Evolutionary conservation across 371 early-diverging fungal species (phyloP).

Genomic region (Zopfochytrium polystomum): DNA sequence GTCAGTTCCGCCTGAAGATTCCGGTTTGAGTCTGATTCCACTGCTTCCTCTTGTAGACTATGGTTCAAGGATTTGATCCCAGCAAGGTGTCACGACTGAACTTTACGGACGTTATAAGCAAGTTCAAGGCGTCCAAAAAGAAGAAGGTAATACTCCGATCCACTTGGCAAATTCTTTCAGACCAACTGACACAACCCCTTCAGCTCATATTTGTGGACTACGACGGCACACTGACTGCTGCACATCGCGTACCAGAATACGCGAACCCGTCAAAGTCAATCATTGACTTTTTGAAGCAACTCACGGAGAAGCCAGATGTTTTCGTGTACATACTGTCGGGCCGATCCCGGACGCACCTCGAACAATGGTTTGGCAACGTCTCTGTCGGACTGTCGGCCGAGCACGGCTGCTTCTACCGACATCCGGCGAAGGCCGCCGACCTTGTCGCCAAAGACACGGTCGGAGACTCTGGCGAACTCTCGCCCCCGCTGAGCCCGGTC

Average conservation of each 20-base stretch:
- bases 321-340: constrained; percentile 91
- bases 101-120: constrained; percentile 31
- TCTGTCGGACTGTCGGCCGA: constrained; percentile 89
- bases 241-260: constrained; percentile 84
- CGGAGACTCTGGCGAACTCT: constrained; percentile 1
- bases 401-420: constrained; percentile 91
- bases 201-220: constrained; percentile 88
- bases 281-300: constrained; percentile 61
- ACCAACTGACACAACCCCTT: neutral
- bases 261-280: constrained; percentile 72
- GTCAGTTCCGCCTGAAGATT: constrained; percentile 25
- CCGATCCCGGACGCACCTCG: constrained; percentile 63
- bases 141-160: constrained; percentile 36
- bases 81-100: constrained; percentile 58
- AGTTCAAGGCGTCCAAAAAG: constrained; percentile 30
- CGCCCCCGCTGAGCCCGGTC: neutral
- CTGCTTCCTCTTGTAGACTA: constrained; percentile 43
- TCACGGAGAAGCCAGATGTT: constrained; percentile 73
- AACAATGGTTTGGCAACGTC: constrained; percentile 81
- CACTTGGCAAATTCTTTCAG: neutral
- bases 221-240: constrained; percentile 88
- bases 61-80: constrained; percentile 68
- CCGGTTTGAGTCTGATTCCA: neutral
- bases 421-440: constrained; percentile 59
- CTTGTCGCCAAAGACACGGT: constrained; percentile 10